Evolutionary conservation across 129 eudicot genomes (phyloP).

Genomic region (Lonicera japonica): DNA sequence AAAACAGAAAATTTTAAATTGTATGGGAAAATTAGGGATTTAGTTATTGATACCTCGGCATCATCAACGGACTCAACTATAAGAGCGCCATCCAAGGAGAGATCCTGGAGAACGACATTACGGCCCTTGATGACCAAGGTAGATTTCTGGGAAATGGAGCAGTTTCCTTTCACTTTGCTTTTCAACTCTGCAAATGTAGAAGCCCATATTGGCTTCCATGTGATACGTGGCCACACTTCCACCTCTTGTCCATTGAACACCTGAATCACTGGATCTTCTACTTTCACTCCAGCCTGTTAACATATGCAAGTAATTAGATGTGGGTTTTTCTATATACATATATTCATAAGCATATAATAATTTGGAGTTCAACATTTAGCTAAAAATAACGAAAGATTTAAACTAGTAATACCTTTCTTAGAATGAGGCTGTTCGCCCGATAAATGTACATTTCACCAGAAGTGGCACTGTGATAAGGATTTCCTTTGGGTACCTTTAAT

Average conservation of each 20-base stretch:
- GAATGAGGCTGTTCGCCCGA: slow-evolving; percentile 71
- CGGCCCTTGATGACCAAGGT: slow-evolving; percentile 72
- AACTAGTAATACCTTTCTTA: slow-evolving; percentile 49
- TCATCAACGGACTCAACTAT: slow-evolving; percentile 55
- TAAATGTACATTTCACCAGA: slow-evolving; percentile 96
- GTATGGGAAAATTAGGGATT: neutral
- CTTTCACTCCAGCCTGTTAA: slow-evolving; percentile 72
- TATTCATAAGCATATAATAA: neutral
- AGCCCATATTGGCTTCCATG: slow-evolving; percentile 96
- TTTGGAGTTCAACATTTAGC: neutral
- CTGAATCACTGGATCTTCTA: slow-evolving; percentile 61
- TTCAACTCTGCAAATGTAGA: slow-evolving; percentile 62
- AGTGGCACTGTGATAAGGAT: slow-evolving; percentile 97
- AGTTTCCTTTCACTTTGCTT: slow-evolving; percentile 55
- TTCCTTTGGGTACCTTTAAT: slow-evolving; percentile 85
- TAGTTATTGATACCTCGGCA: slow-evolving; percentile 64
- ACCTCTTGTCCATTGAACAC: slow-evolving; percentile 92
- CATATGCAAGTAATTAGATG: too few relatives aligned
- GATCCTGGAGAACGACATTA: slow-evolving; percentile 49
- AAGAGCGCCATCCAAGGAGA: slow-evolving; percentile 83
- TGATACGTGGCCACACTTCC: slow-evolving; percentile 85
- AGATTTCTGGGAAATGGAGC: slow-evolving; percentile 67
- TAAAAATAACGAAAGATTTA: neutral
- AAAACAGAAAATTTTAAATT: too few relatives aligned
- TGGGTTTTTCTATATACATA: too few relatives aligned